Percentiles rank a stretch among this genome's conserved stretches.
Conservation (phyloP, 441 rosid genomes). For the Hypseocharis bilobata region DNA sequence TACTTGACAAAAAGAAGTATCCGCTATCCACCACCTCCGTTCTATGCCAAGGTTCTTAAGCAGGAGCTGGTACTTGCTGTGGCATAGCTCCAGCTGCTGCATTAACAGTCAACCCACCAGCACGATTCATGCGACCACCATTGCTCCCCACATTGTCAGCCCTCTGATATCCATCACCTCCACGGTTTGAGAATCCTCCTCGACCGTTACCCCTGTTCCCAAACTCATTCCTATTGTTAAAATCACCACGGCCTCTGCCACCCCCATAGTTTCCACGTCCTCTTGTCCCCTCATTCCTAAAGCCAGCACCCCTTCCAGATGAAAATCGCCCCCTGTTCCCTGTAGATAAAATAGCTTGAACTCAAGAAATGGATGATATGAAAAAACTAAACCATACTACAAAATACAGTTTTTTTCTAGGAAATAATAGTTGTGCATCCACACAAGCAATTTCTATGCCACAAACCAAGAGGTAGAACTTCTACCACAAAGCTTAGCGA, state of each 20-base stretch:
- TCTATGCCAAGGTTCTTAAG: slow-evolving; percentile 30
- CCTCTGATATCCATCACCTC: slow-evolving; percentile 54
- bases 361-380: too few relatives aligned
- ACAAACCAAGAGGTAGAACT: background rate
- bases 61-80: slow-evolving; percentile 45
- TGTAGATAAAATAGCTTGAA: slow-evolving; percentile 27
- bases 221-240: slow-evolving; percentile 38
- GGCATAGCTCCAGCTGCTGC: slow-evolving; percentile 33
- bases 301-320: slow-evolving; percentile 44
- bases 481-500: background rate
- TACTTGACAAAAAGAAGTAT: slow-evolving; percentile 12
- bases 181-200: slow-evolving; percentile 58
- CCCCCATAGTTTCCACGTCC: slow-evolving; percentile 68
- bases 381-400: background rate
- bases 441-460: too few relatives aligned
- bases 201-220: slow-evolving; percentile 50
- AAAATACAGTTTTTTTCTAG: background rate
- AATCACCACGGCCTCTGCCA: slow-evolving; percentile 56
- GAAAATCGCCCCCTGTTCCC: slow-evolving; percentile 60
- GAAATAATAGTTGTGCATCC: background rate
- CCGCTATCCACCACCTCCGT: slow-evolving; percentile 1
- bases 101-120: slow-evolving; percentile 29
- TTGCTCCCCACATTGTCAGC: slow-evolving; percentile 34
- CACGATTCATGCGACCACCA: slow-evolving; percentile 40
- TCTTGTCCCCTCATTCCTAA: slow-evolving; percentile 60